Percentiles rank a stretch among this genome's conserved stretches.
Conservation (phyloP, 805 yeast genomes). For the Candida insectalens region DNA sequence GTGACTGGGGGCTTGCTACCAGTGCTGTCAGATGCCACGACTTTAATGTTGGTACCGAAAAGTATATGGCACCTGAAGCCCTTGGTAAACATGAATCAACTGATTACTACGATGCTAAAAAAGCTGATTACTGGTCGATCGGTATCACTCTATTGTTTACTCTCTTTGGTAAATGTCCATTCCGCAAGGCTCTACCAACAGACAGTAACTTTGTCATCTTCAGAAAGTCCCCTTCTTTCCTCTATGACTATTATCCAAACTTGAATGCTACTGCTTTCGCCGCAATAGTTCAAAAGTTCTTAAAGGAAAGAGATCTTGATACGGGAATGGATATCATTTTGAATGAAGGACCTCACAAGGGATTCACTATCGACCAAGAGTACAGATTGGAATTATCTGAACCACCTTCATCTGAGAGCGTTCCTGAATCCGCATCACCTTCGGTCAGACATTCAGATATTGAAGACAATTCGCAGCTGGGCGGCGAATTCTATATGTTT, state of each 20-base stretch:
- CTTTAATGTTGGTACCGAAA: slow-evolving; percentile 45
- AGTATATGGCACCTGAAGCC: slow-evolving; percentile 50
- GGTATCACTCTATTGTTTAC: slow-evolving; percentile 42
- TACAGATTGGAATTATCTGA: slow-evolving; percentile 19
- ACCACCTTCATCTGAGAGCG: slow-evolving; percentile 1
- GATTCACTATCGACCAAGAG: slow-evolving; percentile 39
- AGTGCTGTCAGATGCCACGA: slow-evolving; percentile 19
- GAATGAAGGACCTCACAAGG: slow-evolving; percentile 23
- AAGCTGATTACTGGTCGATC: slow-evolving; percentile 46
- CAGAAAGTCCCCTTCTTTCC: slow-evolving; percentile 28
- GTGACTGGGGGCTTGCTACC: slow-evolving; percentile 70
- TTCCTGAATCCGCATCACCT: neutral
- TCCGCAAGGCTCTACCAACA: slow-evolving; percentile 28
- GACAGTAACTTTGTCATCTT: slow-evolving; percentile 38
- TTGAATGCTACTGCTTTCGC: slow-evolving; percentile 33
- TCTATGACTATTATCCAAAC: slow-evolving; percentile 40
- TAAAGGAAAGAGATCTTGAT: slow-evolving; percentile 31
- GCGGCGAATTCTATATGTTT: slow-evolving; percentile 26
- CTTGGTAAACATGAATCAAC: slow-evolving; percentile 8
- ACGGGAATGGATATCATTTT: slow-evolving; percentile 21
- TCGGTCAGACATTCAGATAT: neutral
- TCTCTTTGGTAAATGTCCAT: slow-evolving; percentile 44
- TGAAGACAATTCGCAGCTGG: slow-evolving; percentile 6
- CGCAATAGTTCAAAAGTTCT: slow-evolving; percentile 30
- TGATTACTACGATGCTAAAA: slow-evolving; percentile 30